Conservation (phyloP, 257 asterid species). For the Solanum habrochaites region DNA sequence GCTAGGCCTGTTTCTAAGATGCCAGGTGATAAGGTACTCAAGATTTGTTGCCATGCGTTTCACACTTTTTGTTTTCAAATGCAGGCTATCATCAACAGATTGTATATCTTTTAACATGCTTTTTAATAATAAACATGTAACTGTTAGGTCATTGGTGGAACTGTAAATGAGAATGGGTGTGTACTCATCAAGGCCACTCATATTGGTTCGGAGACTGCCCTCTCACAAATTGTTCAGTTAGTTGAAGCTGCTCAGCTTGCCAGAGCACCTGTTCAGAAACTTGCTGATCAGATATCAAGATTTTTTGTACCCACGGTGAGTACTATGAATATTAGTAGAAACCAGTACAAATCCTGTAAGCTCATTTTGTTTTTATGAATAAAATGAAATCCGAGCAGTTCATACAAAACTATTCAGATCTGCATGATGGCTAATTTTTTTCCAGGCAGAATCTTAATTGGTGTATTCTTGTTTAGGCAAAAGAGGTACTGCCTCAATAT, state of each 20-base stretch:
- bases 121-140: neutral
- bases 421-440: neutral
- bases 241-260: slow-evolving; percentile 99
- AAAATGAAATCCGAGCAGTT: neutral
- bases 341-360: neutral
- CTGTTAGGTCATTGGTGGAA: slow-evolving; percentile 88
- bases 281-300: slow-evolving; percentile 92
- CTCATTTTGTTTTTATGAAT: neutral
- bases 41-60: neutral
- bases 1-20: slow-evolving; percentile 77
- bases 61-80: neutral
- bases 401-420: neutral
- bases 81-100: neutral
- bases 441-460: neutral
- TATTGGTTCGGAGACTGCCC: slow-evolving; percentile 95
- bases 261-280: slow-evolving; percentile 96
- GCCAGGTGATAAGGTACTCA: slow-evolving; percentile 81
- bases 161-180: slow-evolving; percentile 89
- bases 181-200: slow-evolving; percentile 81
- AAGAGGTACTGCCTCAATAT: neutral
- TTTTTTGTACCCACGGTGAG: slow-evolving; percentile 90
- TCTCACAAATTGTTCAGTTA: slow-evolving; percentile 90
- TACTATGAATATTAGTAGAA: neutral
- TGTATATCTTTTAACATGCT: neutral
- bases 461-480: neutral